phyloP scores from a whole-genome alignment of 1,284 basidiomycete genomes.

The Cystobasidiaceae sp. region DNA sequence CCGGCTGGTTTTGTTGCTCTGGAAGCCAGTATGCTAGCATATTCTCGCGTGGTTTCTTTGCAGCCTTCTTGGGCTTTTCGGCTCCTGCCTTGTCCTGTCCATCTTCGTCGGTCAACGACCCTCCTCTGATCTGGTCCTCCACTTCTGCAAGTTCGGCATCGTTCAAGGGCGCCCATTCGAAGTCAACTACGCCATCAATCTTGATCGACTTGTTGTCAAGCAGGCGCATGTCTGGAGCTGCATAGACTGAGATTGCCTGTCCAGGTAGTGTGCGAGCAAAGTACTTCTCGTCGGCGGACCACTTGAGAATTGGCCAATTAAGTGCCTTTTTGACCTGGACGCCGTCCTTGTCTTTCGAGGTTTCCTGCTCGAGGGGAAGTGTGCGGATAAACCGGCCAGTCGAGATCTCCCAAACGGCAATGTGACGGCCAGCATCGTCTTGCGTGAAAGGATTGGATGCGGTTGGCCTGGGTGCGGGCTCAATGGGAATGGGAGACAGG shows the following conservation, averaged over 20 bases:
- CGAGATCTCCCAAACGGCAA: conserved; percentile 97
- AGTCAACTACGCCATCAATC: conserved; percentile 96
- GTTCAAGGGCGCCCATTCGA: conserved; percentile 95
- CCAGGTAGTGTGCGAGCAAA: conserved; percentile 84
- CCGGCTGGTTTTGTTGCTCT: conserved; percentile 91
- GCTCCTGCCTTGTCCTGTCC: conserved; percentile 26
- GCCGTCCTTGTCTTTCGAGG: conserved; percentile 41
- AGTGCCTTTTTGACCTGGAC: conserved; percentile 60
- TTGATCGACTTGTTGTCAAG: conserved; percentile 97
- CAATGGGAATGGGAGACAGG: conserved; percentile 94
- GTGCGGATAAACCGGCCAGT: conserved; percentile 87
- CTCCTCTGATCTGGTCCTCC: conserved; percentile 24
- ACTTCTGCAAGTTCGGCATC: conserved; percentile 58
- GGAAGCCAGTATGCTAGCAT: conserved; percentile 98
- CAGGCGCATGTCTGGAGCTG: conserved; percentile 87
- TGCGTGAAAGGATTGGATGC: conserved; percentile 65
- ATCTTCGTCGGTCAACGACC: not conserved
- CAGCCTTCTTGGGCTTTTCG: conserved; percentile 39
- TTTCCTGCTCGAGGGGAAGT: conserved; percentile 60
- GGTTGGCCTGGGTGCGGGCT: conserved; percentile 55
- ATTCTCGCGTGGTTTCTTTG: conserved; percentile 66
- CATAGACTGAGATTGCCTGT: conserved; percentile 92
- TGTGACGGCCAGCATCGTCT: conserved; percentile 93
- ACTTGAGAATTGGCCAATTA: conserved; percentile 92
- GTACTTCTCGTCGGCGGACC: conserved; percentile 95